A percentile compares a stretch with the other conserved stretches of the same genome.
Evolutionary conservation across 2,329 filamentous ascomycete genomes (phyloP).

Genomic region (Penicillium psychrosexuale): DNA sequence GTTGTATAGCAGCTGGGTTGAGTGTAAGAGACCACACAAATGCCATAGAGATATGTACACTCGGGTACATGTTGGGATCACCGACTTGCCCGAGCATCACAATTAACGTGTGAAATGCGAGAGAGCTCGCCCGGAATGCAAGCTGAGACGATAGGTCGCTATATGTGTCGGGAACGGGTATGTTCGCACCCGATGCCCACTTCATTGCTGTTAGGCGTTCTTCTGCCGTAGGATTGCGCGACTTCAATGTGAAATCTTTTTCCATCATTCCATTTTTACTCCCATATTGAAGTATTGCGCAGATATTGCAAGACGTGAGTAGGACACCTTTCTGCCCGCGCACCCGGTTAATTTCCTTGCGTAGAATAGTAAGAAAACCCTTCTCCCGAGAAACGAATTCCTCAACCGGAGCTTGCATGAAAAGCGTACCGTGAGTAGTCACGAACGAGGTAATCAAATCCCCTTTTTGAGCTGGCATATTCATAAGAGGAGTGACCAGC

Average conservation of each 20-base stretch:
- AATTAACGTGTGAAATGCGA: constrained; percentile 45
- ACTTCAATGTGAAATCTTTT: constrained; percentile 25
- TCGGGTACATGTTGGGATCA: constrained; percentile 53
- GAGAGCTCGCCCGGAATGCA: constrained; percentile 37
- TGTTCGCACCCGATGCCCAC: constrained; percentile 9
- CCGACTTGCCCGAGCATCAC: constrained; percentile 47
- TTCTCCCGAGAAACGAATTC: constrained; percentile 39
- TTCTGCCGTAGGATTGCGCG: constrained; percentile 11
- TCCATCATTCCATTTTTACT: constrained; percentile 34
- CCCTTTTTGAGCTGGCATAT: constrained; percentile 27
- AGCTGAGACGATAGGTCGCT: constrained; percentile 22
- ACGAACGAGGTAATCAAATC: constrained; percentile 52
- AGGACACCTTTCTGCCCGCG: constrained; percentile 53
- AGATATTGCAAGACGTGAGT: constrained; percentile 54
- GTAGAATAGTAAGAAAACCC: constrained; percentile 46
- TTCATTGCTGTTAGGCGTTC: constrained; percentile 19
- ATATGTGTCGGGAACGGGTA: constrained; percentile 1
- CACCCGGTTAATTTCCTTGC: constrained; percentile 47
- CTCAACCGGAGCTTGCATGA: constrained; percentile 34
- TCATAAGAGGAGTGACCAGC: constrained; percentile 51
- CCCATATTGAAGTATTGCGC: constrained; percentile 56
- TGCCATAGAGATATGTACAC: constrained; percentile 54
- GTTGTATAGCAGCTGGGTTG: constrained; percentile 37
- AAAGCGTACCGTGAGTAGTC: constrained; percentile 53
- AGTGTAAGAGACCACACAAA: constrained; percentile 50